Evolutionary conservation across 768 basidiomycete genomes (phyloP), one percentile per base, ranked within the genome.

Genomic region (Podaxis sp.): DNA sequence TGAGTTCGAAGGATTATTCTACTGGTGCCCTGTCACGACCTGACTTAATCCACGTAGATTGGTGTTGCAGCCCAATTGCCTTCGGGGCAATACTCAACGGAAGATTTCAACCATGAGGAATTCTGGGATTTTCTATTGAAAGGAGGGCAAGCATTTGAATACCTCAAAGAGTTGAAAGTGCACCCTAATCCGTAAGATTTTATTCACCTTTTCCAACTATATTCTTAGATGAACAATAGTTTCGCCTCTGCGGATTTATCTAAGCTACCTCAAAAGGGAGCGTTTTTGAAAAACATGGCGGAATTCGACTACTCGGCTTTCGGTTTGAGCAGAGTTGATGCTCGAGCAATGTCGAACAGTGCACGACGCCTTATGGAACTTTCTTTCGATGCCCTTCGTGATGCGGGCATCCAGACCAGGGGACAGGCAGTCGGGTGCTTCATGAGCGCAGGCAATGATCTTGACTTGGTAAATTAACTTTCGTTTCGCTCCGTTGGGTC

Each of bases 381-480:
- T 20, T 65, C 74, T 1, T 81, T 81, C 66, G 67, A 77, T 28
- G 77, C 78, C 2, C 71, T 84, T 17, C 73, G 78, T 51, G 82
- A 84, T 65, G 80, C 82, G 1, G 82, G 81, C 6, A 77, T 83
- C 44, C 75, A 82, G 64, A 82, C 77, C 62, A 72, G 82, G 55
- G 74, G 74, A 20, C 72, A 72, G 26, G 77, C 76, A 12, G 76
- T 82, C 28, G 80, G 80, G 0, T 76, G 75, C 56, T 84, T 73
- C 64, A 76, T 74, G 10, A 74, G 80, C 2, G 77, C 73, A 6
- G 71, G 71, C 33, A 69, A 67, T 20, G 61, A 74, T 13, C 67
- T 71, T 8, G 71, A 74, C n/a, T 62, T 71, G 46, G 76, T 77
- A 40, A 72, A 67, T 22, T 2, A 15, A 51, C 22, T 2, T 48